Evolutionary conservation across 306 rosid species (phyloP), one percentile per base, ranked within the genome.

Genomic region (Gillenia trifoliata): DNA sequence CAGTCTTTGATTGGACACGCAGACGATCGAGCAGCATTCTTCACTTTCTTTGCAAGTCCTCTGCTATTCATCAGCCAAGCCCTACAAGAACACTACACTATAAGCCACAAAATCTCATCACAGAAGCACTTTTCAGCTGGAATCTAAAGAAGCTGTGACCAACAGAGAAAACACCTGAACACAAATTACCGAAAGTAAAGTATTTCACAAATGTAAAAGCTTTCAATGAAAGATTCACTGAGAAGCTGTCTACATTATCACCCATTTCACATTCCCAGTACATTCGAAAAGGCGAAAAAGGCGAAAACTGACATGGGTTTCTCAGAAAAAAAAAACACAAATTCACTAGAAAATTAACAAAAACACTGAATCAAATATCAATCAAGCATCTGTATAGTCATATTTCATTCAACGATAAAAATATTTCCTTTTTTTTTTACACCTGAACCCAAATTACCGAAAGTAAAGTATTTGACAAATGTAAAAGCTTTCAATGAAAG

Each of bases 1-100:
- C 88, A 88, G 75, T 91, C 97, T 76, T 86, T 88, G 67, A 88
- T 81, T 54, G 82, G 93, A 79, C 74, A 80, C 29, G 86, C 81
- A 56, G 90, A 72, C 62, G 88, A 75, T 55, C 64, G 55, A 38
- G 83, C 41, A 71, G 80, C 81, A 76, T 78, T 87, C 80, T 85
- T 91, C 40, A 94, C 89, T 86, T 94, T 94, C 83, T 70, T 94
- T 23, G 98, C 98, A 75, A 94, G 78, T 69, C 90, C 92, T 78
- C 88, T 84, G 43, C 87, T 57, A 79, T 91, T 82, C 57, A 90
- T 73, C 45, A 94, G 75, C 98, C 98, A 94, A 80, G 88, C 75
- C 86, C 98, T 94, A 86, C 19, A 73, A 20, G 29, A 45, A 75
- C 71, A 33, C 25, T 6, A 47, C 47, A 22, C 61, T 17, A 16